Base-by-base conservation (phyloP, 192 early-diverging fungal genomes). In the Coemansia sp. region DNA sequence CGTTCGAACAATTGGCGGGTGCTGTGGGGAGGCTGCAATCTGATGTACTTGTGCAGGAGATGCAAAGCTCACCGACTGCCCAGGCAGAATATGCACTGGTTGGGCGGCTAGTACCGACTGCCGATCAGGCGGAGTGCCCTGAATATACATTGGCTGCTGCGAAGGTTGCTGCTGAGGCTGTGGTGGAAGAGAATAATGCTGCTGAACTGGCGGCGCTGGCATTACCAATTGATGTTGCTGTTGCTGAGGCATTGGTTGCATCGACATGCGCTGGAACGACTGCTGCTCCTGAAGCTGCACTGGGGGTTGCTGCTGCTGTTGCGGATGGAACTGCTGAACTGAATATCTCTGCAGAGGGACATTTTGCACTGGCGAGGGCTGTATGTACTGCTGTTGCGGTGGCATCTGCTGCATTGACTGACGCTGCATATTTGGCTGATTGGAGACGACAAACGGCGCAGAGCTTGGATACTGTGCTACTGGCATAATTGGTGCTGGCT, bases 221-320 rank as follows among this genome's bases (percentile, higher is more conserved):
- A 43, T 43, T 9, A 18, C 17, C 15, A 18, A 3, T 9, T 43
- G 41, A 3, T 43, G 41, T 17, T 30, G 50, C 30, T 52, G 50
- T 15, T 52, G 50, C 15, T 37, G 30, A 9, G 25, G 34, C 50
- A 52, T 23, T 12, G 17, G 30, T 33, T 38, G 50, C 17, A 48
- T 52, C 25, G 50, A 38, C 13, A 30, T 52, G 10, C 30, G 50
- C 6, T 23, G 25, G n/a, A 38, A 18, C 33, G 24, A 30, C 41
- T 17, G 41, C 41, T 17, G 41, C 41, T 43, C 15, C 33, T 52
- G 50, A 52, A 52, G 30, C 50, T 47, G 59, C 37, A 25, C 55
- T 43, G n/a, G 40, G 12, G 59, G 61, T 6, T 62, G 67, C 18
- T 38, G 42, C 53, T 61, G 53, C 45, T 55, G 58, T 38, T 44